Percentiles rank a stretch among this genome's conserved stretches.
phyloP scores from a whole-genome alignment of 345 rosid species.

The Arabis alpina region DNA sequence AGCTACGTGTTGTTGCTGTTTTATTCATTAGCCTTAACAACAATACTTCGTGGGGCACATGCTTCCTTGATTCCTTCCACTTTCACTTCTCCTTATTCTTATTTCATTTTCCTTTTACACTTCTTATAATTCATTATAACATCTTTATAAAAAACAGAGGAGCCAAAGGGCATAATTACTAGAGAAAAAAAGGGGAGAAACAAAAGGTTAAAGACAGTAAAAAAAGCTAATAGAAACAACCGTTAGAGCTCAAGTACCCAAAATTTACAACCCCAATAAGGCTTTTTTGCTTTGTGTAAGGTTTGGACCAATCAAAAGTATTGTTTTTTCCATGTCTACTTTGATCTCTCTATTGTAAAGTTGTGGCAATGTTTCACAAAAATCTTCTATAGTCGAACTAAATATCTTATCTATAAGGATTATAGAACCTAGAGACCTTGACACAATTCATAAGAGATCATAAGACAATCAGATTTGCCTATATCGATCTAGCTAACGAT shows the following conservation, averaged over 20 bases:
- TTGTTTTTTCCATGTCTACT: constrained; percentile 8
- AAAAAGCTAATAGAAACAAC: constrained; percentile 21
- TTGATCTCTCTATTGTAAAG: constrained; percentile 5
- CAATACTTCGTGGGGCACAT: constrained; percentile 41
- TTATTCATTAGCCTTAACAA: constrained; percentile 24
- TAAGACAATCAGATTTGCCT: neutral
- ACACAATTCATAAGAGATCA: neutral
- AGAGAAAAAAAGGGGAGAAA: neutral
- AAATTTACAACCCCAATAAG: constrained; percentile 9
- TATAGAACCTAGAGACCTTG: neutral
- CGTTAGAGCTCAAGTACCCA: constrained; percentile 37
- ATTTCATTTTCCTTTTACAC: neutral
- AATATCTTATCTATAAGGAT: neutral
- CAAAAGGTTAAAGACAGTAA: neutral
- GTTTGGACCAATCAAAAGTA: constrained; percentile 3
- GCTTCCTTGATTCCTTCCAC: constrained; percentile 39
- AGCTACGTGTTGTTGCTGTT: constrained; percentile 29
- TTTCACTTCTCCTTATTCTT: constrained; percentile 16
- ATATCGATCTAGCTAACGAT: neutral
- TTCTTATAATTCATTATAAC: neutral
- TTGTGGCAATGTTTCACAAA: neutral
- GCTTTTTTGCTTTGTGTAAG: constrained; percentile 20
- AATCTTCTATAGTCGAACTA: neutral
- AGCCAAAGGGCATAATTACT: constrained; percentile 24
- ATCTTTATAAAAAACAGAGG: constrained; percentile 4